Evolutionary conservation across 805 yeast species (phyloP).

Genomic region (Hanseniaspora mollemarum): DNA sequence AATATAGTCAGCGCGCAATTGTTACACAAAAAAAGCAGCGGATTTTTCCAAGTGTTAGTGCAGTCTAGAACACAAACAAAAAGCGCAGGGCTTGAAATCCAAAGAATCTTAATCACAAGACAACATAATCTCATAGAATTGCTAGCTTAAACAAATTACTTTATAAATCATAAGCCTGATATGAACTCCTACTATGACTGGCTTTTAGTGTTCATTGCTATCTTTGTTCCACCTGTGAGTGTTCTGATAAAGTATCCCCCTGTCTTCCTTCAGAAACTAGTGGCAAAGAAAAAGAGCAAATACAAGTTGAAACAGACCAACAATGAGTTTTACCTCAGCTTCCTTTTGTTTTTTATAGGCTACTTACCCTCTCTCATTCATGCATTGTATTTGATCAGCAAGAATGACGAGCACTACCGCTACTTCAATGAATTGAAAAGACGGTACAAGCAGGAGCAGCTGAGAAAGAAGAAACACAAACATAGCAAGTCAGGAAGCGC

Average conservation of each 20-base stretch:
- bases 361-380: slow-evolving; percentile 63
- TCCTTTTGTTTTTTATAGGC: slow-evolving; percentile 49
- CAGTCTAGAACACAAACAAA: too few relatives aligned
- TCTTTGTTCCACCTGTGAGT: slow-evolving; percentile 62
- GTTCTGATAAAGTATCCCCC: slow-evolving; percentile 42
- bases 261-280: not conserved
- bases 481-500: too few relatives aligned
- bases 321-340: slow-evolving; percentile 40
- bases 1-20: too few relatives aligned
- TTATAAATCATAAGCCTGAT: not conserved
- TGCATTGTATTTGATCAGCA: slow-evolving; percentile 52
- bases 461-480: not conserved
- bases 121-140: too few relatives aligned
- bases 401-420: slow-evolving; percentile 30
- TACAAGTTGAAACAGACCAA: slow-evolving; percentile 16
- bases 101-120: too few relatives aligned
- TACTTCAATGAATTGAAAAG: slow-evolving; percentile 24
- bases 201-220: slow-evolving; percentile 56
- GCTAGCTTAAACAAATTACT: too few relatives aligned
- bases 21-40: too few relatives aligned
- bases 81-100: too few relatives aligned
- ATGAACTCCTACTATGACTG: slow-evolving; percentile 28
- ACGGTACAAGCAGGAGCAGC: not conserved
- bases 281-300: not conserved
- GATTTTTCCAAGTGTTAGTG: too few relatives aligned